phyloP scores from a whole-genome alignment of 2,329 filamentous ascomycete genomes.

The Venturia effusa region DNA sequence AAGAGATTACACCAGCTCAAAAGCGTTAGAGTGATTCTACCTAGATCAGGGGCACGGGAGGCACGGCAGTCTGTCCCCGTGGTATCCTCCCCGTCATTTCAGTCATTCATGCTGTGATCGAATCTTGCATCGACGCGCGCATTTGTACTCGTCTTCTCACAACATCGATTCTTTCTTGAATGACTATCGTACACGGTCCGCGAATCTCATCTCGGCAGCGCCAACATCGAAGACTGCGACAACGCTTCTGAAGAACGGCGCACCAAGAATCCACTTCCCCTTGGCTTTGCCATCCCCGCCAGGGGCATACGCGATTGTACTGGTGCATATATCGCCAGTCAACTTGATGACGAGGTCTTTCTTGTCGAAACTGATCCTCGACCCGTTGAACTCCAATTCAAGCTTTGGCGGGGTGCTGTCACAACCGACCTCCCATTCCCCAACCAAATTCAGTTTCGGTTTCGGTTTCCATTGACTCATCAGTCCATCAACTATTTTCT shows the following conservation, averaged over 20 bases:
- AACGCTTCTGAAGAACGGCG: slow-evolving; percentile 41
- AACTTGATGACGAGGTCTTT: slow-evolving; percentile 6
- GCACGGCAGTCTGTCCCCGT: neutral
- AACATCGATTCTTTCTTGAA: neutral
- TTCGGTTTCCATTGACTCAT: neutral
- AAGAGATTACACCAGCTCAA: no score
- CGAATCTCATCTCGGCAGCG: slow-evolving; percentile 35
- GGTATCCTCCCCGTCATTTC: neutral
- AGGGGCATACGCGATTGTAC: neutral
- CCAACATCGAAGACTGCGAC: slow-evolving; percentile 40
- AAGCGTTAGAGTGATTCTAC: no score
- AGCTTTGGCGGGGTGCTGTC: slow-evolving; percentile 4
- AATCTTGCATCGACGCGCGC: neutral
- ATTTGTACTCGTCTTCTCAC: no score
- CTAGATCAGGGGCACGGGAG: neutral
- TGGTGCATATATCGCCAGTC: neutral
- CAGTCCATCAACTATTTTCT: neutral
- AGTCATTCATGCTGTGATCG: neutral
- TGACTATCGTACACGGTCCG: slow-evolving; percentile 5
- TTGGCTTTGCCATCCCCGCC: neutral
- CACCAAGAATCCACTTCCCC: slow-evolving; percentile 34
- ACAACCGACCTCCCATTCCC: neutral
- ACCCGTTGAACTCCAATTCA: slow-evolving; percentile 1
- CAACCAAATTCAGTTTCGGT: no score
- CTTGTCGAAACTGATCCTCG: neutral